These are phyloP conservation scores for Aspergillus melleus DNA, from an alignment of 2,329 filamentous ascomycete genomes.

Conservation along the genomic window DNA sequence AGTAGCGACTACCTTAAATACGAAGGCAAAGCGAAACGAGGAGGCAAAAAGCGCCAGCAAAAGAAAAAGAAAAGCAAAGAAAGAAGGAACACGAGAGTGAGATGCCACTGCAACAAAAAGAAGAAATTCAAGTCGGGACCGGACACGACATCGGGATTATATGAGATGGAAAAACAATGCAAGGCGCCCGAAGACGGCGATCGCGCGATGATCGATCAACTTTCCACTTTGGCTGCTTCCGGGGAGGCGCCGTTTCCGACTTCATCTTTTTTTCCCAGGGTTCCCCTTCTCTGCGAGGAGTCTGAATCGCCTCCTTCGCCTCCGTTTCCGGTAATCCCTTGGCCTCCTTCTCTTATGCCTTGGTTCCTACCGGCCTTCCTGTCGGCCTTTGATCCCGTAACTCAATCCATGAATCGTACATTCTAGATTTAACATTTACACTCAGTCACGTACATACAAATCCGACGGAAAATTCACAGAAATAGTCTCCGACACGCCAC, in stretches of 20 bases:
- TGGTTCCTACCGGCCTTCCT: too few relatives aligned
- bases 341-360: background rate
- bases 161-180: background rate
- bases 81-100: too few relatives aligned
- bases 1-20: background rate
- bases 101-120: too few relatives aligned
- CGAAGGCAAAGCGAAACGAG: background rate
- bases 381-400: background rate
- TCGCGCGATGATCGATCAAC: background rate
- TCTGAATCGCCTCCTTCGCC: background rate
- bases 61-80: too few relatives aligned
- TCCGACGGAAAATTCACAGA: background rate
- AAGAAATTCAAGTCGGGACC: too few relatives aligned
- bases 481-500: conserved; percentile 11
- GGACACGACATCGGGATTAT: too few relatives aligned
- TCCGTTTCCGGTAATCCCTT: conserved; percentile 5
- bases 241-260: background rate
- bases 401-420: background rate
- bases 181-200: background rate
- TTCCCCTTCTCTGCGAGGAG: too few relatives aligned
- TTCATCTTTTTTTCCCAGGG: background rate
- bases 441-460: background rate
- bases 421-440: background rate
- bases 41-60: background rate
- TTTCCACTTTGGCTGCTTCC: background rate